A percentile compares a stretch with the other conserved stretches of the same genome.
These are phyloP conservation scores for Bromus sterilis DNA, from an alignment of 176 grass and related monocot species.

Conservation along the genomic window DNA sequence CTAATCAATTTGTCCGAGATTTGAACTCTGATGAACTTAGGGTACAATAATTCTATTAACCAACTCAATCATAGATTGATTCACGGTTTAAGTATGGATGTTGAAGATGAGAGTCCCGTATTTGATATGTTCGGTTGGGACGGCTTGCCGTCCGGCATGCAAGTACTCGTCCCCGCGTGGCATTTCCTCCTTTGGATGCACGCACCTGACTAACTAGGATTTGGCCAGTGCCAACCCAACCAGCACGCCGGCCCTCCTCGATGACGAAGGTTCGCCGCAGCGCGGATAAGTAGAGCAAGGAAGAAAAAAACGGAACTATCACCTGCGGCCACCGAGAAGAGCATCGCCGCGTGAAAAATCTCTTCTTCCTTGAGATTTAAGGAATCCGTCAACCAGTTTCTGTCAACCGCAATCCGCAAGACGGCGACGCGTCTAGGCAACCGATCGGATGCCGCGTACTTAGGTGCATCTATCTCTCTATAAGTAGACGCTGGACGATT, in stretches of 20 bases:
- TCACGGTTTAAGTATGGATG: too few species aligned
- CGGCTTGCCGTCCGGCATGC: too few species aligned
- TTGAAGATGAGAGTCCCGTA: too few species aligned
- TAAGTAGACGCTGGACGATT: background rate
- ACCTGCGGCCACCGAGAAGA: background rate
- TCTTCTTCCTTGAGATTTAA: background rate
- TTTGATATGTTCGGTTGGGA: too few species aligned
- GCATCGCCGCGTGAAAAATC: background rate
- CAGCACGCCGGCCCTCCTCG: background rate
- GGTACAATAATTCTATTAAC: too few species aligned
- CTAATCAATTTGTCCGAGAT: too few species aligned
- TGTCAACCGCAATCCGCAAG: too few species aligned
- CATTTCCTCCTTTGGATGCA: background rate
- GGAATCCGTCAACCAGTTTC: background rate
- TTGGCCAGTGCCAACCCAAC: background rate
- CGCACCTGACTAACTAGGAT: too few species aligned
- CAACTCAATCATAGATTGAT: too few species aligned
- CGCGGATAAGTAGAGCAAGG: background rate
- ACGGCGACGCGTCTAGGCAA: background rate
- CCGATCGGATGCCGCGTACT: background rate
- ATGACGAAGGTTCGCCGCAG: background rate
- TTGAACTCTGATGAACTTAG: too few species aligned
- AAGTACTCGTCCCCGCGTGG: background rate
- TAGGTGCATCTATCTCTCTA: background rate
- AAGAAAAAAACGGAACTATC: background rate